Percentiles rank a stretch among this genome's conserved stretches.
Conservation (phyloP, 768 basidiomycete species). For the Lanmaoa pseudosensibilis region DNA sequence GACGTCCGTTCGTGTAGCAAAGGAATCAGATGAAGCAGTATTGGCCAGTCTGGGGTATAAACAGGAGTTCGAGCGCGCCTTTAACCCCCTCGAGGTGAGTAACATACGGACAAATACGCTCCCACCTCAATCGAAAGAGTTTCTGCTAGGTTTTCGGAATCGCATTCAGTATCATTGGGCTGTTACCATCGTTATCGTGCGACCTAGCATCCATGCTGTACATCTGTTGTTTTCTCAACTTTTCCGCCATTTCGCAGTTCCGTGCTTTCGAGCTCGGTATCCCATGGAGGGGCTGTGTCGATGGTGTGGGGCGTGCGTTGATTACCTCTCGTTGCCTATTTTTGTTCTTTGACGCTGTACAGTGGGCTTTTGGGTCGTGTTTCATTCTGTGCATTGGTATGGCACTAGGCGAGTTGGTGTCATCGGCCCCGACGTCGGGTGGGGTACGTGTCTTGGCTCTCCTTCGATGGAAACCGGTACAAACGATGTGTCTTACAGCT, state of each 20-base stretch:
- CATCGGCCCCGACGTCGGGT: conserved; percentile 40
- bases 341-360: background rate
- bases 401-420: conserved; percentile 39
- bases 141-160: conserved; percentile 60
- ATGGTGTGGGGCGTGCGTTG: conserved; percentile 43
- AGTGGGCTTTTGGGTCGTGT: conserved; percentile 38
- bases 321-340: background rate
- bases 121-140: background rate
- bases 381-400: conserved; percentile 40
- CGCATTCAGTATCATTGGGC: conserved; percentile 65
- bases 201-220: conserved; percentile 25
- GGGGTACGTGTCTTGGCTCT: conserved; percentile 26
- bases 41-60: conserved; percentile 33
- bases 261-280: conserved; percentile 42
- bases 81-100: conserved; percentile 30
- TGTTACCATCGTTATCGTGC: conserved; percentile 61
- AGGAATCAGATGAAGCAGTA: conserved; percentile 27
- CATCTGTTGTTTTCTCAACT: background rate
- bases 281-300: conserved; percentile 46
- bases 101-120: background rate
- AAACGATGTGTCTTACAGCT: conserved; percentile 32
- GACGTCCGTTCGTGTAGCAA: background rate
- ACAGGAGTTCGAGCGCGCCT: conserved; percentile 36
- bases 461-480: background rate
- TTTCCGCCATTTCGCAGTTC: conserved; percentile 30